phyloP scores from a whole-genome alignment of 257 asterid species.

The Cynanchum wilfordii region DNA sequence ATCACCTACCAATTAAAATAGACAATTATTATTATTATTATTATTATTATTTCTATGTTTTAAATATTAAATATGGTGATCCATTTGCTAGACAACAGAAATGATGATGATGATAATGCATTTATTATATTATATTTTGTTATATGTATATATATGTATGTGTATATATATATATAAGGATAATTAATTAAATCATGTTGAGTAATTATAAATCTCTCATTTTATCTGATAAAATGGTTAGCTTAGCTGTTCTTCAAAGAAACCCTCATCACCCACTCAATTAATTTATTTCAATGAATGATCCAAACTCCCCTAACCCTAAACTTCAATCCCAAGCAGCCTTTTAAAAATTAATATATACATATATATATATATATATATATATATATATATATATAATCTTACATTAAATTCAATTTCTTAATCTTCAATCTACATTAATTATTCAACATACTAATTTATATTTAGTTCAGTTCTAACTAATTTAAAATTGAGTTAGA shows the following conservation, averaged over 20 bases:
- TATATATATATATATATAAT: no score
- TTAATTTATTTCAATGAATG: not conserved
- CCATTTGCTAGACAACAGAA: not conserved
- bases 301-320: not conserved
- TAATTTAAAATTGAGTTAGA: no score
- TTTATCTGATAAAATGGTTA: not conserved
- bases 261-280: not conserved
- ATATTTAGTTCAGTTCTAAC: no score
- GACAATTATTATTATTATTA: slow-evolving; percentile 9
- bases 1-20: slow-evolving; percentile 38
- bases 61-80: not conserved
- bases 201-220: not conserved
- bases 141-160: no score
- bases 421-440: no score
- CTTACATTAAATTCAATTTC: no score
- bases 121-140: not conserved
- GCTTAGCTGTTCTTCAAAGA: slow-evolving; percentile 9
- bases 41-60: no score
- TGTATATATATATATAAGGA: not conserved
- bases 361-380: no score
- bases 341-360: no score
- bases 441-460: no score
- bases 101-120: slow-evolving; percentile 1
- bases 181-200: not conserved
- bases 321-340: not conserved